Conservation (phyloP, 257 asterid species). For the Nicotiana tabacum region DNA sequence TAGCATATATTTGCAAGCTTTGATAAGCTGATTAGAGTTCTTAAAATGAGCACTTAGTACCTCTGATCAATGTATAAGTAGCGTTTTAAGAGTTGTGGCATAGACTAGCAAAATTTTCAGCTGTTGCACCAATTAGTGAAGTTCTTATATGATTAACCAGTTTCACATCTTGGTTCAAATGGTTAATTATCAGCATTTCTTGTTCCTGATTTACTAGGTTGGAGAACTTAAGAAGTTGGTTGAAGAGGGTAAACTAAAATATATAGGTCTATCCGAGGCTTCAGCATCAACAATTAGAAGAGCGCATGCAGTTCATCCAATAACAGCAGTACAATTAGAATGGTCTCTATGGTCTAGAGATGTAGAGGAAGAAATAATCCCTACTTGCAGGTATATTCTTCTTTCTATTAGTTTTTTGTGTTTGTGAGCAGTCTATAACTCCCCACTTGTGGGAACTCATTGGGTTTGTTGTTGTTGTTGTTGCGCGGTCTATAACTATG, state of each 20-base stretch:
- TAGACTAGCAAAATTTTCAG: not conserved
- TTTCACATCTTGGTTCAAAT: not conserved
- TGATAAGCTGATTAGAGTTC: not conserved
- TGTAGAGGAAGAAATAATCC: slow-evolving; percentile 53
- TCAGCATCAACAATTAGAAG: slow-evolving; percentile 67
- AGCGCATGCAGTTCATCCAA: slow-evolving; percentile 72
- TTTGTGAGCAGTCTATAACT: not conserved
- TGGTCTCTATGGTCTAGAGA: slow-evolving; percentile 81
- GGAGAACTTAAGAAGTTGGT: slow-evolving; percentile 73
- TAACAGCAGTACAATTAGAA: slow-evolving; percentile 64
- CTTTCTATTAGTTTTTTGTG: not conserved
- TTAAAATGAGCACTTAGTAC: not conserved
- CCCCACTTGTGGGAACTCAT: too few relatives aligned
- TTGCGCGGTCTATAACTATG: not conserved
- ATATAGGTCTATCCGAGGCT: slow-evolving; percentile 73
- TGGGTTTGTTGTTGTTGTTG: too few relatives aligned
- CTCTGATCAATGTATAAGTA: not conserved
- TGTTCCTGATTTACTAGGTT: slow-evolving; percentile 29
- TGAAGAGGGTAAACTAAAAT: slow-evolving; percentile 73
- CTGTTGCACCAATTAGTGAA: not conserved
- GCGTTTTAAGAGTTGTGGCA: not conserved
- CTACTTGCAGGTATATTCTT: slow-evolving; percentile 49
- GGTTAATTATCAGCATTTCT: not conserved
- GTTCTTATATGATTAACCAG: not conserved
- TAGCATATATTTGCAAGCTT: not conserved